phyloP scores from a whole-genome alignment of 108 stramenopile genomes.

The Cyclotella kingstonii region DNA sequence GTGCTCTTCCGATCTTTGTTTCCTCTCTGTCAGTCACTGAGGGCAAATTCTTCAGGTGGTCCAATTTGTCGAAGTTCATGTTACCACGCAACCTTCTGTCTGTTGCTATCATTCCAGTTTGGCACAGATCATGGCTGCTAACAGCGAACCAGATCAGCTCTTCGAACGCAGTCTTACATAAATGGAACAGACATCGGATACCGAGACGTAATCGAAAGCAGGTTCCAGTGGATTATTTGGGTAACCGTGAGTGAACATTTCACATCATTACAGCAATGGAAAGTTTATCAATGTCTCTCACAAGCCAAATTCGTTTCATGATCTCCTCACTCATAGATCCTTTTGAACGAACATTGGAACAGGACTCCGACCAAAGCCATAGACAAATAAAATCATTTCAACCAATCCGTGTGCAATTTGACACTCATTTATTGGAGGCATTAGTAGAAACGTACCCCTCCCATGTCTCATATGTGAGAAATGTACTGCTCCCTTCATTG shows the following conservation, averaged over 20 bases:
- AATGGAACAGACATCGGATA: neutral
- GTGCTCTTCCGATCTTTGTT: too few species aligned
- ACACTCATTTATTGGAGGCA: constrained; percentile 39
- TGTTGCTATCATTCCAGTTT: too few species aligned
- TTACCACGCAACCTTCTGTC: too few species aligned
- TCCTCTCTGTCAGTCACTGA: too few species aligned
- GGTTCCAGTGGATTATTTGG: constrained; percentile 17
- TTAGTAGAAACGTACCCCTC: constrained; percentile 8
- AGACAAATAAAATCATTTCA: constrained; percentile 9
- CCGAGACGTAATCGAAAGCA: constrained; percentile 11
- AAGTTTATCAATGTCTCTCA: neutral
- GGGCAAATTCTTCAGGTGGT: too few species aligned
- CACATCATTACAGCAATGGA: neutral
- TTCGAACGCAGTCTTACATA: too few species aligned
- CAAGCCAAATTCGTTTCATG: neutral
- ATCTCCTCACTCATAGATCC: constrained; percentile 1
- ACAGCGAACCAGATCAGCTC: too few species aligned
- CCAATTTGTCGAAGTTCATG: too few species aligned
- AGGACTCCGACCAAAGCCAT: neutral
- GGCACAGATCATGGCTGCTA: neutral
- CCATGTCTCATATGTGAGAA: constrained; percentile 33
- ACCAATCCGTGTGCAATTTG: constrained; percentile 40
- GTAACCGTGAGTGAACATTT: constrained; percentile 13
- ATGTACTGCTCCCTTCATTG: constrained; percentile 31
- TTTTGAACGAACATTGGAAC: constrained; percentile 11